Percentiles rank a stretch among this genome's conserved stretches.
phyloP scores from a whole-genome alignment of 2,329 filamentous ascomycete genomes.

The Pestalotiopsis sp. region DNA sequence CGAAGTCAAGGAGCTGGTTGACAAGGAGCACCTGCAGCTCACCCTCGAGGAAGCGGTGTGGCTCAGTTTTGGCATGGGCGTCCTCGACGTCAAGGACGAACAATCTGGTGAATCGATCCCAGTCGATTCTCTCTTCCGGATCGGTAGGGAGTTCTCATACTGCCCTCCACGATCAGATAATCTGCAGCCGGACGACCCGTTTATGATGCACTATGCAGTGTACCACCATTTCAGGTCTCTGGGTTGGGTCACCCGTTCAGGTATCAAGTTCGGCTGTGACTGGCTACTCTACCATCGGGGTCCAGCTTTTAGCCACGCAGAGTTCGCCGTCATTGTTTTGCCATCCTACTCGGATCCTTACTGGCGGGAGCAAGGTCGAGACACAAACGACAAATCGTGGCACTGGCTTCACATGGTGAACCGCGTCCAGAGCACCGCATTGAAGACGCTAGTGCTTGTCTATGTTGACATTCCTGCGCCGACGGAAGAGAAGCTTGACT shows the following conservation, averaged over 20 bases:
- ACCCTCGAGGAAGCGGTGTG: slow-evolving; percentile 92
- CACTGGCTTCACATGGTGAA: slow-evolving; percentile 88
- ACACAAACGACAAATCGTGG: slow-evolving; percentile 62
- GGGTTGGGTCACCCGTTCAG: slow-evolving; percentile 90
- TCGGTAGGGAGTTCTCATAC: slow-evolving; percentile 72
- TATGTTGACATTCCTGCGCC: slow-evolving; percentile 91
- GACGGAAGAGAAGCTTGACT: slow-evolving; percentile 51
- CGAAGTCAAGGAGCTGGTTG: slow-evolving; percentile 35
- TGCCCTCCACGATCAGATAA: slow-evolving; percentile 59
- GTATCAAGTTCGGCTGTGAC: slow-evolving; percentile 93
- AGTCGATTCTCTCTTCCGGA: slow-evolving; percentile 59
- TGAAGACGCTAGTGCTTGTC: slow-evolving; percentile 85
- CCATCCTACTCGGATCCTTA: slow-evolving; percentile 78
- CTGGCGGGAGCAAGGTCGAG: slow-evolving; percentile 66
- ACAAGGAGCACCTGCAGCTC: slow-evolving; percentile 86
- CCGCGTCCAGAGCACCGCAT: slow-evolving; percentile 84
- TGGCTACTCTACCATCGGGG: slow-evolving; percentile 93
- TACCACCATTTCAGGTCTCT: slow-evolving; percentile 97
- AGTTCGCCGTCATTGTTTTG: slow-evolving; percentile 85
- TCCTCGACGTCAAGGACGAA: slow-evolving; percentile 64
- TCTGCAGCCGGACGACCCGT: slow-evolving; percentile 76
- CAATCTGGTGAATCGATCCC: slow-evolving; percentile 48
- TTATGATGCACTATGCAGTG: slow-evolving; percentile 83
- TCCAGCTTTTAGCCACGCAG: slow-evolving; percentile 91
- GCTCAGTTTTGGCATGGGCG: slow-evolving; percentile 78